Conservation (phyloP, 2,329 filamentous ascomycete genomes). For the Aureobasidium pullulans region DNA sequence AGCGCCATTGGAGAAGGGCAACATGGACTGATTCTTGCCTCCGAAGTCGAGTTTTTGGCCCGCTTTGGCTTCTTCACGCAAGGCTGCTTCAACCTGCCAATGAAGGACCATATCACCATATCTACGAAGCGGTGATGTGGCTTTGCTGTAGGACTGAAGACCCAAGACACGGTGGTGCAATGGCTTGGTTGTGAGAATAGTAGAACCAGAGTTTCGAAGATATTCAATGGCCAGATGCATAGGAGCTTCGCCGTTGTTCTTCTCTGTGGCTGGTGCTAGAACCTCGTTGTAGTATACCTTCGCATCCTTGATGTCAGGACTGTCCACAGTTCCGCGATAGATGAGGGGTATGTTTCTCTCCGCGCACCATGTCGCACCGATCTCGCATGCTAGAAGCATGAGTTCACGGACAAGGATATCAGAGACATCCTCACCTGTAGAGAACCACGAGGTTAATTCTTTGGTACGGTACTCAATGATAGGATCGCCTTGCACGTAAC, state of each 20-base stretch:
- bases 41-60: constrained; percentile 33
- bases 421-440: constrained; percentile 13
- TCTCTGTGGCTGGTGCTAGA: constrained; percentile 29
- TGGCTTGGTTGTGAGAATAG: constrained; percentile 40
- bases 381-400: constrained; percentile 51
- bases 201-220: constrained; percentile 33
- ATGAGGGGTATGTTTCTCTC: constrained; percentile 45
- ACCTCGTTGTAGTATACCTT: constrained; percentile 27
- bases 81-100: constrained; percentile 57
- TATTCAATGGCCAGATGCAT: constrained; percentile 35
- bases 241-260: constrained; percentile 29
- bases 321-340: constrained; percentile 35
- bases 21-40: constrained; percentile 22
- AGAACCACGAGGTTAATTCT: constrained; percentile 29
- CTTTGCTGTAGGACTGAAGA: constrained; percentile 47
- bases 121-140: constrained; percentile 54
- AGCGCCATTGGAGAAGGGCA: constrained; percentile 44
- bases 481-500: constrained; percentile 37
- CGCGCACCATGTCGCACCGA: constrained; percentile 46
- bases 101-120: constrained; percentile 55
- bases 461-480: constrained; percentile 32
- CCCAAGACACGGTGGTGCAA: constrained; percentile 45
- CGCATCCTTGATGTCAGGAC: constrained; percentile 17
- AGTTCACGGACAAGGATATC: constrained; percentile 35
- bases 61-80: constrained; percentile 47